phyloP scores from a whole-genome alignment of 2,329 filamentous ascomycete species.

The Colletotrichum limetticola region DNA sequence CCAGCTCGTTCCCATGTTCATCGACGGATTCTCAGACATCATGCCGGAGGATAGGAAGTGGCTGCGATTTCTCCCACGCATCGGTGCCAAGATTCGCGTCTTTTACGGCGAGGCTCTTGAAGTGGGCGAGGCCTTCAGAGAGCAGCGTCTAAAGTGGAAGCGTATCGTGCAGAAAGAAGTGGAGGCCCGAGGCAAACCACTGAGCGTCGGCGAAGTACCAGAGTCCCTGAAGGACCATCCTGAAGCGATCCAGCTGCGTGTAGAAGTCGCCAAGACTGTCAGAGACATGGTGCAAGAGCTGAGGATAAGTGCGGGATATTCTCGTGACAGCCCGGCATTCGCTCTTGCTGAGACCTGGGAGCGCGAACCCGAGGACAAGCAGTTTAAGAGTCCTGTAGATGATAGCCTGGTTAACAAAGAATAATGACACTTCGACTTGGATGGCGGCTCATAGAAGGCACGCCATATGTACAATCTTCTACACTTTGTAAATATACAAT shows the following conservation, averaged over 20 bases:
- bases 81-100: conserved; percentile 76
- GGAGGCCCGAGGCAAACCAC: conserved; percentile 41
- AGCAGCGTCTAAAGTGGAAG: conserved; percentile 80
- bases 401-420: conserved; percentile 55
- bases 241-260: conserved; percentile 78
- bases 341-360: conserved; percentile 86
- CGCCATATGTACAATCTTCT: neutral
- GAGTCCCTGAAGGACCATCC: conserved; percentile 73
- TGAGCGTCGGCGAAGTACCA: conserved; percentile 65
- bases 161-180: conserved; percentile 65
- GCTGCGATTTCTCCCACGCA: conserved; percentile 83
- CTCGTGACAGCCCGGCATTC: conserved; percentile 82
- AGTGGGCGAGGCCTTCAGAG: conserved; percentile 79
- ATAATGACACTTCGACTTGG: neutral
- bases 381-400: conserved; percentile 65
- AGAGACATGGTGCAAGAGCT: conserved; percentile 85
- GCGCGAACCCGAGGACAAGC: conserved; percentile 58
- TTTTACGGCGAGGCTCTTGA: conserved; percentile 85
- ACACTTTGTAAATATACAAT: neutral
- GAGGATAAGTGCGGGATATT: conserved; percentile 75
- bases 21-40: conserved; percentile 87
- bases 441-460: neutral
- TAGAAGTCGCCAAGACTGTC: conserved; percentile 83
- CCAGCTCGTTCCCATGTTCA: conserved; percentile 92
- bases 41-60: conserved; percentile 87